Conservation (phyloP, 2,329 filamentous ascomycete species). For the Colletotrichum lini region DNA sequence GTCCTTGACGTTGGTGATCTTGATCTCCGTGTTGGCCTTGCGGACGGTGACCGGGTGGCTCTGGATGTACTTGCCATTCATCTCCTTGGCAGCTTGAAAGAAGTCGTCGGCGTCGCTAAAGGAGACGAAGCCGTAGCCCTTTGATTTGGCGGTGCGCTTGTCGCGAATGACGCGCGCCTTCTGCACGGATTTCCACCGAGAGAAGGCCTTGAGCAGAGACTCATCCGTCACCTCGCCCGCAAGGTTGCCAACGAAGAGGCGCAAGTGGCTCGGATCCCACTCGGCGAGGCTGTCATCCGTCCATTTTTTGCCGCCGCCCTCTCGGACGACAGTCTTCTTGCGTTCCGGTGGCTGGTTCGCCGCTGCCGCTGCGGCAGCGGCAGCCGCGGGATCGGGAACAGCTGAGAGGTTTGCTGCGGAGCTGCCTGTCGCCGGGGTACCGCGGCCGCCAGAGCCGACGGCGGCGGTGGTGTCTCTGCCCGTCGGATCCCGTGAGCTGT, state of each 20-base stretch:
- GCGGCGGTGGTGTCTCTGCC: conserved; percentile 36
- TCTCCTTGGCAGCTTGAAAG: conserved; percentile 95
- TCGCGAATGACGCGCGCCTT: conserved; percentile 96
- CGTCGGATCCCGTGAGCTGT: conserved; percentile 74
- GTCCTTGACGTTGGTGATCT: conserved; percentile 75
- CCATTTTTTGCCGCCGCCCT: conserved; percentile 94
- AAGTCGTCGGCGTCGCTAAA: conserved; percentile 97
- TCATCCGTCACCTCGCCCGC: conserved; percentile 98
- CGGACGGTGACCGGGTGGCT: conserved; percentile 92
- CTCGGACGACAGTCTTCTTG: conserved; percentile 88
- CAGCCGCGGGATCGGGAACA: conserved; percentile 48
- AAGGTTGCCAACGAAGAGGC: conserved; percentile 96
- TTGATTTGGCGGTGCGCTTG: conserved; percentile 96
- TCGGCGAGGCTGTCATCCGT: conserved; percentile 89
- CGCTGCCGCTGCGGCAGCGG: conserved; percentile 57
- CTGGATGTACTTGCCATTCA: conserved; percentile 99
- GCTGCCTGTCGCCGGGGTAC: conserved; percentile 50
- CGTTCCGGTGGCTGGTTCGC: conserved; percentile 70
- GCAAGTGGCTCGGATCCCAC: conserved; percentile 95
- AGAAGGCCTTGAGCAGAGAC: conserved; percentile 92
- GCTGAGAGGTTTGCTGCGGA: conserved; percentile 51
- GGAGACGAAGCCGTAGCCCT: conserved; percentile 96
- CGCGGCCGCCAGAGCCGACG: conserved; percentile 47
- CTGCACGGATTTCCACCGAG: conserved; percentile 87
- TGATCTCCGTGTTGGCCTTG: conserved; percentile 93